These are phyloP conservation scores for Diaporthe citri DNA, from an alignment of 2,329 filamentous ascomycete genomes.

Conservation along the genomic window DNA sequence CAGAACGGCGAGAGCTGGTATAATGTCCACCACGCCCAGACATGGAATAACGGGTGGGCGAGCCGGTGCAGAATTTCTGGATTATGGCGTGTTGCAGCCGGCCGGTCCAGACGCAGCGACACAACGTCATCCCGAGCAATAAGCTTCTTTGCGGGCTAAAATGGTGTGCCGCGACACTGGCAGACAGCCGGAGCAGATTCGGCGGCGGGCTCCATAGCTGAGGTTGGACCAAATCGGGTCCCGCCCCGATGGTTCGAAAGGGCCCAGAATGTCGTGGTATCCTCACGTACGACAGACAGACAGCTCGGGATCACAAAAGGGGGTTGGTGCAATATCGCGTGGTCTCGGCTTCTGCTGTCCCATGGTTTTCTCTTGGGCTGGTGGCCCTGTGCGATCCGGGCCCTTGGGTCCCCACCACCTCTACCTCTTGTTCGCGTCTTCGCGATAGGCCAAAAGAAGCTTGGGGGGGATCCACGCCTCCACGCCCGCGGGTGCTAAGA, in stretches of 20 bases:
- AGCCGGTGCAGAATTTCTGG: constrained; percentile 13
- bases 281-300: neutral
- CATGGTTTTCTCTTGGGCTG: neutral
- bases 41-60: neutral
- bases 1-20: neutral
- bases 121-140: constrained; percentile 30
- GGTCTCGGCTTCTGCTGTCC: constrained; percentile 6
- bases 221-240: constrained; percentile 1
- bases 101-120: constrained; percentile 10
- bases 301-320: constrained; percentile 4
- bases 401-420: neutral
- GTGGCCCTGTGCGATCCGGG: constrained; percentile 10
- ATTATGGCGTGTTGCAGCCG: constrained; percentile 15
- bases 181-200: constrained; percentile 11
- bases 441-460: neutral
- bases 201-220: neutral
- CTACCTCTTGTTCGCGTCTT: neutral
- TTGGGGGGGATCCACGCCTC: constrained; percentile 5
- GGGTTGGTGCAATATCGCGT: constrained; percentile 7
- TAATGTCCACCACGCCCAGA: neutral
- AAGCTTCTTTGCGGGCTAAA: constrained; percentile 24
- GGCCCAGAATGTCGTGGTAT: constrained; percentile 10
- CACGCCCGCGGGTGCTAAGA: constrained; percentile 21
- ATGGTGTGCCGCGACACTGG: constrained; percentile 21
- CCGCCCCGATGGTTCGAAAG: neutral